Evolutionary conservation across 495 filamentous ascomycete species (phyloP), one percentile per base, ranked within the genome.

Genomic region (Penicillium robsamsonii): DNA sequence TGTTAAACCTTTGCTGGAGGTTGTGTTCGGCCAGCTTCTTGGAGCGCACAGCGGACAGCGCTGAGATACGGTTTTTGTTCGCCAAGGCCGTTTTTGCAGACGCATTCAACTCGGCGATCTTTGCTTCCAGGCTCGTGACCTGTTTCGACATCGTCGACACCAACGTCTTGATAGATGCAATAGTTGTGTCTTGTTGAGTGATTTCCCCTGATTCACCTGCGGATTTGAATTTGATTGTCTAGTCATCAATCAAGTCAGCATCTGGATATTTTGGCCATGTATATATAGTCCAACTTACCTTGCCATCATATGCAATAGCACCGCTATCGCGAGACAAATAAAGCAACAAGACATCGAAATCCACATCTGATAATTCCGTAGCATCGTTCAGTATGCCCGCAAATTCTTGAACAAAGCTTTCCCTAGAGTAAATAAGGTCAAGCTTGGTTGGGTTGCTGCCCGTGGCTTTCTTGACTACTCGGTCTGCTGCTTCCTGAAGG

Each of bases 11-110:
- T 47, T 84, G 80, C 17, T 79, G 74, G 0, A 97, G 78, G 33
- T 82, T 87, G 8, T 80, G 75, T 65, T 95, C 91, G 24, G 84
- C 84, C 4, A 87, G 73, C 66, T 94, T 97, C 72, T 89, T 96
- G 0, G 83, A 88, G 35, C 85, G 84, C n/a, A 98, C 77, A 0
- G 91, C 84, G 0, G 87, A 82, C 3, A 91, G 74, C 6, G 94
- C 94, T 0, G 84, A 79, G 7, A 86, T 70, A n/a, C 81, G 75
- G 68, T 94, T 91, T 59, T 90, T 88, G 10, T 79, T 77, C 1
- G 70, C 66, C 3, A 97, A 80, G 0, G 90, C 89, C 10, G 77
- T 75, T 37, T 86, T 85, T 0, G 91, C 91, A 15, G 69, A 76
- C n/a, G 59, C 42, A 29, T 76, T 81, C 12, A 81, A 68, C 17